These are phyloP conservation scores for Chenopodium berlandieri DNA, from an alignment of 148 eudicot species.

Conservation along the genomic window DNA sequence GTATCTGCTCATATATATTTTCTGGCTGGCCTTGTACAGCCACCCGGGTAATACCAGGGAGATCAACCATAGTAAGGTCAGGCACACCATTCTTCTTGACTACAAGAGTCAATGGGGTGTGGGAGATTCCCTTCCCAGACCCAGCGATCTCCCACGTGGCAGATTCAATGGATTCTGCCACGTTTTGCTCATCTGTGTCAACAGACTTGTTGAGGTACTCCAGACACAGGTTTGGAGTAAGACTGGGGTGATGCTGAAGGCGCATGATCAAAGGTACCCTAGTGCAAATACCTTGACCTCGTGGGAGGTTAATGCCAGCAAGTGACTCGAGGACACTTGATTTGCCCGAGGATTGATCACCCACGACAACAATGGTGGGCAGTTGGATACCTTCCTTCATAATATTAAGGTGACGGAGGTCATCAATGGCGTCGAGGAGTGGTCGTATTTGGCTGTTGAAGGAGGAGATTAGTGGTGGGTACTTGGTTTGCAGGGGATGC, in stretches of 20 bases:
- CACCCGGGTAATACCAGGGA: slow-evolving; percentile 35
- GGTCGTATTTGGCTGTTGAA: slow-evolving; percentile 30
- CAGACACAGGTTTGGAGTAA: not conserved
- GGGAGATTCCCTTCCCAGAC: slow-evolving; percentile 11
- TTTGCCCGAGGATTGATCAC: slow-evolving; percentile 35
- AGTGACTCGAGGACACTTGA: slow-evolving; percentile 34
- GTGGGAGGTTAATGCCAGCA: slow-evolving; percentile 33
- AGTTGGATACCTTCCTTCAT: slow-evolving; percentile 32
- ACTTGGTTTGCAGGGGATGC: not conserved
- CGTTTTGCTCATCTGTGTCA: slow-evolving; percentile 20
- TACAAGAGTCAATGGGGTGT: slow-evolving; percentile 22
- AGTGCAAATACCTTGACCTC: slow-evolving; percentile 37
- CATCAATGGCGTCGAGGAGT: slow-evolving; percentile 31
- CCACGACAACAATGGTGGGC: slow-evolving; percentile 33
- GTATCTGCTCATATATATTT: slow-evolving; percentile 29
- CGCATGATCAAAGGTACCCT: slow-evolving; percentile 33
- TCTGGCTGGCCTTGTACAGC: slow-evolving; percentile 32
- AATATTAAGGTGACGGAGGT: slow-evolving; percentile 31
- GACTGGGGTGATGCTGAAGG: slow-evolving; percentile 20
- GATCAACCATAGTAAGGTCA: slow-evolving; percentile 50
- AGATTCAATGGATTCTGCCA: slow-evolving; percentile 20
- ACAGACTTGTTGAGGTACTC: slow-evolving; percentile 15
- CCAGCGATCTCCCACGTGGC: slow-evolving; percentile 34
- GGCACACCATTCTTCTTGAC: slow-evolving; percentile 39
- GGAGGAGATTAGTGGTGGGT: slow-evolving; percentile 22